Percentiles rank a stretch among this genome's conserved stretches.
Conservation (phyloP, 2,329 filamentous ascomycete genomes). For the Monosporascus cannonballus region DNA sequence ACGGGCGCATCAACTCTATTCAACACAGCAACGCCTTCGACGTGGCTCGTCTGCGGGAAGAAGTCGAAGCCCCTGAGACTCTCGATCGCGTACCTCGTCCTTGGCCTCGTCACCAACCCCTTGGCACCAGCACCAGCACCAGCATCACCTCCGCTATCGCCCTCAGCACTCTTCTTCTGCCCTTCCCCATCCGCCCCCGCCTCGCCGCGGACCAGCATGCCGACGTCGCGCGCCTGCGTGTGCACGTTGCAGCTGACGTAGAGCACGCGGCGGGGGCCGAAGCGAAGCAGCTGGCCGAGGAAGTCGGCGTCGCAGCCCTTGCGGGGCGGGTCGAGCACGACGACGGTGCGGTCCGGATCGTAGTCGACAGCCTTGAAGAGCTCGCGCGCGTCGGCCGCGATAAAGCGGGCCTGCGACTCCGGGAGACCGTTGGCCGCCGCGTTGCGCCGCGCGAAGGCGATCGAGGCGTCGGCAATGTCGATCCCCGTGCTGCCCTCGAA, state of each 20-base stretch:
- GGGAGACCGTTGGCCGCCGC: constrained; percentile 69
- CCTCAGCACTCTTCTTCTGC: constrained; percentile 20
- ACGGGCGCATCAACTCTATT: constrained; percentile 44
- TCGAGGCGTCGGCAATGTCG: constrained; percentile 77
- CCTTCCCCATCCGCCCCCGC: constrained; percentile 28
- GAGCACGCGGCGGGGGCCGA: constrained; percentile 71
- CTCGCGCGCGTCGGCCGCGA: constrained; percentile 78
- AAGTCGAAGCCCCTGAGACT: constrained; percentile 92
- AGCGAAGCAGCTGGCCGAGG: constrained; percentile 70
- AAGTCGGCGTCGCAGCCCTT: constrained; percentile 91
- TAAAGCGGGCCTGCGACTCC: constrained; percentile 67
- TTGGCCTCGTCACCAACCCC: constrained; percentile 25
- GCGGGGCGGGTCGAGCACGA: constrained; percentile 94
- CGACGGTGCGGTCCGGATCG: constrained; percentile 73
- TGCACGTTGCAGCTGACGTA: constrained; percentile 99
- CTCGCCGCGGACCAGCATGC: constrained; percentile 72
- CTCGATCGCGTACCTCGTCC: constrained; percentile 72
- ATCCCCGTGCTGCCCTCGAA: constrained; percentile 85
- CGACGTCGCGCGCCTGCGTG: constrained; percentile 90
- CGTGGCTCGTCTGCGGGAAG: constrained; percentile 79
- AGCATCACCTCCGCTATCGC: constrained; percentile 23
- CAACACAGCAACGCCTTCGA: constrained; percentile 61
- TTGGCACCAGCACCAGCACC: constrained; percentile 11
- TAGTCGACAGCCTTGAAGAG: constrained; percentile 75
- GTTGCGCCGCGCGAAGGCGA: constrained; percentile 72